Conservation (phyloP, 2,329 filamentous ascomycete genomes). For the Paramyrothecium roridum region DNA sequence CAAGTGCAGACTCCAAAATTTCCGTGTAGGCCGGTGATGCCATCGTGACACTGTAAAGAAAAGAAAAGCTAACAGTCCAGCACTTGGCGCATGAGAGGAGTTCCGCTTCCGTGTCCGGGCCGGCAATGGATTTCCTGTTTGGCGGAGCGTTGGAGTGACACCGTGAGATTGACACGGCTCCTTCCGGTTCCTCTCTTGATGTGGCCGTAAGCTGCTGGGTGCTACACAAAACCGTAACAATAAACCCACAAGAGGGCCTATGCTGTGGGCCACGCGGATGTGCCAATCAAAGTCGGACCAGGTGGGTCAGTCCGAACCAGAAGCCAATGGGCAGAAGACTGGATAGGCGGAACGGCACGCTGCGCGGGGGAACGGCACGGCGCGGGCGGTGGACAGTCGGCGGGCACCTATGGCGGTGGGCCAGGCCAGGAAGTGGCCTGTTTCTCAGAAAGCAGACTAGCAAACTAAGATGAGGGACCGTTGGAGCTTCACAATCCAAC, state of each 20-base stretch:
- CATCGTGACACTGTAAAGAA: neutral
- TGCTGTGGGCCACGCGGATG: neutral
- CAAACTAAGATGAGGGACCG: neutral
- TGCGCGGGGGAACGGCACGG: neutral
- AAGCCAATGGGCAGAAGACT: neutral
- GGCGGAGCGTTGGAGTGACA: too few species aligned
- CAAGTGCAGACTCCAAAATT: neutral
- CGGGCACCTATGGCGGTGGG: neutral
- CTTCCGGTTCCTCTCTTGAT: neutral
- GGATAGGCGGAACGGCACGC: neutral
- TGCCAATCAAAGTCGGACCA: neutral
- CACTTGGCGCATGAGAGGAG: neutral
- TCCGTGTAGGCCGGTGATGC: neutral
- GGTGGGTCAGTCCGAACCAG: neutral
- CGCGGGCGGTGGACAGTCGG: neutral
- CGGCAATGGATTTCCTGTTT: too few species aligned
- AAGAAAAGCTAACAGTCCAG: neutral
- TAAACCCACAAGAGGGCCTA: neutral
- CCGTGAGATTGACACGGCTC: neutral
- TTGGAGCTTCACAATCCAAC: neutral
- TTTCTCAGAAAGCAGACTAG: neutral
- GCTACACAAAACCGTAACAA: neutral
- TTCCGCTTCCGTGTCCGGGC: neutral
- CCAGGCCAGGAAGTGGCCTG: neutral
- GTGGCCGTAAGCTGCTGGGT: neutral